Percentiles rank a stretch among this genome's conserved stretches.
These are phyloP conservation scores for Barnettozyma vustinii DNA, from an alignment of 805 yeast genomes.

Conservation along the genomic window DNA sequence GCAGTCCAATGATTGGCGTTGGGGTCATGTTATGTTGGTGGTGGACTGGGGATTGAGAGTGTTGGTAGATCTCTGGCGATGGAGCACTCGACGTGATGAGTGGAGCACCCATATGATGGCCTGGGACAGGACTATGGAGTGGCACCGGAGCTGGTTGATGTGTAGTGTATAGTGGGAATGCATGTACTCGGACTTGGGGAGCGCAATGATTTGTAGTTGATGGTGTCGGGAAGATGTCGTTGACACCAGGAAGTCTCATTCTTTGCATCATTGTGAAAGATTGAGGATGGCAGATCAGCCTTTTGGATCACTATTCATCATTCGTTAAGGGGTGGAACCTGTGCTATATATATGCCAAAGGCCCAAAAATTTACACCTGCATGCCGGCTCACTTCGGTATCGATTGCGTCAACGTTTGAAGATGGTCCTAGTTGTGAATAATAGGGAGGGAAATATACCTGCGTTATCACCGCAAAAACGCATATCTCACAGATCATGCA, in stretches of 20 bases:
- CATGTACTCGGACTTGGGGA: not conserved
- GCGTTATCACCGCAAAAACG: not conserved
- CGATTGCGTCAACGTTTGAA: not conserved
- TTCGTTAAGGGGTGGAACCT: not conserved
- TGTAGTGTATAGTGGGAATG: not conserved
- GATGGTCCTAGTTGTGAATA: not conserved
- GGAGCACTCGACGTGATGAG: not conserved
- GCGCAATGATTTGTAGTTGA: not conserved
- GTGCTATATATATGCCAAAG: not conserved
- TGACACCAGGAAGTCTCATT: constrained; percentile 24
- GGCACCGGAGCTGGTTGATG: not conserved
- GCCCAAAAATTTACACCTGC: not conserved
- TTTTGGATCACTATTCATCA: not conserved
- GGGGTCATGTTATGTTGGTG: not conserved
- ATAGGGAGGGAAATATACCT: not conserved
- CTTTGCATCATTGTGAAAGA: constrained; percentile 6
- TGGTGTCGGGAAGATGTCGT: constrained; percentile 20
- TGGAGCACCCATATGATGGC: not conserved
- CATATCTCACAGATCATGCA: not conserved
- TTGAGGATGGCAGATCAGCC: not conserved
- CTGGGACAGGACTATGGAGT: constrained; percentile 3
- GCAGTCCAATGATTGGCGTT: not conserved
- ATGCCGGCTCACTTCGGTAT: not conserved
- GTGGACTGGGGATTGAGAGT: not conserved
- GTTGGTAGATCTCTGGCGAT: not conserved